Conservation (phyloP, 169 alveolate genomes). For the Amoebophrya sp. region DNA sequence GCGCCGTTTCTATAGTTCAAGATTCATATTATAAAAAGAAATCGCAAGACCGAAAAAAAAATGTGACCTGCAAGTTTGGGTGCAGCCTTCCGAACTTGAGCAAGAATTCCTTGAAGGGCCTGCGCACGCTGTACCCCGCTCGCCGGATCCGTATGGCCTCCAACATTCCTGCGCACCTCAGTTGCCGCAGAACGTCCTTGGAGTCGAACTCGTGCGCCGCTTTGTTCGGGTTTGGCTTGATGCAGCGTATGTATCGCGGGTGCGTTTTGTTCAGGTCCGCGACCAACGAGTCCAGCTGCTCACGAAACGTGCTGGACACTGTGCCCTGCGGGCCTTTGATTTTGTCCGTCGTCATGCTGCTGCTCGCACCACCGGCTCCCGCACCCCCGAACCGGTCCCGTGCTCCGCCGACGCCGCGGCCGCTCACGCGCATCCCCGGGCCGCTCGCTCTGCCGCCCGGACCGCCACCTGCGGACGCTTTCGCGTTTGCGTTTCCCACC, state of each 20-base stretch:
- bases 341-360: no score
- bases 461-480: neutral
- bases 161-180: conserved; percentile 59
- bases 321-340: neutral
- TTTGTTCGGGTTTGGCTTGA: conserved; percentile 69
- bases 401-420: neutral
- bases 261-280: neutral
- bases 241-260: conserved; percentile 63
- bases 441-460: neutral
- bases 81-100: neutral
- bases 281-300: neutral
- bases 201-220: conserved; percentile 54
- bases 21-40: neutral
- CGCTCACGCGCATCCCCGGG: neutral
- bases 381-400: no score
- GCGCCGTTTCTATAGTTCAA: conserved; percentile 13
- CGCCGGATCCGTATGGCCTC: conserved; percentile 58
- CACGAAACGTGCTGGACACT: neutral
- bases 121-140: conserved; percentile 51
- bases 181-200: conserved; percentile 55
- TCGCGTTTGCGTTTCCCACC: neutral
- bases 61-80: neutral
- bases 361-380: no score
- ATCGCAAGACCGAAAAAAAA: neutral
- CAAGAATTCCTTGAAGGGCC: conserved; percentile 40